Base-by-base conservation (phyloP, 306 rosid species). In the Malus asiatica region DNA sequence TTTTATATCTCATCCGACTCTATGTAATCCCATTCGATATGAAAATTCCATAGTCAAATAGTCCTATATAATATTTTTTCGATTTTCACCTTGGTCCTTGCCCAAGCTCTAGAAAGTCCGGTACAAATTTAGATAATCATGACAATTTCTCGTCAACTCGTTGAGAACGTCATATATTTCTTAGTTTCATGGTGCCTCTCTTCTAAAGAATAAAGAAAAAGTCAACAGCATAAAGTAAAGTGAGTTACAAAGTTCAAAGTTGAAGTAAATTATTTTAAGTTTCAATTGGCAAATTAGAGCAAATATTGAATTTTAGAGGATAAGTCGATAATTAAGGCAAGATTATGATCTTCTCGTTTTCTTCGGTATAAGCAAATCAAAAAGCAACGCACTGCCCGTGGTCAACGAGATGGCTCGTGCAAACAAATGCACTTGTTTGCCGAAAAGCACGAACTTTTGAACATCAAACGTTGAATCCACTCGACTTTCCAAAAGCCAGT, bases 161-260 rank as follows among this genome's bases (percentile, higher is more conserved):
- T 46, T 77, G 70, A 84, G 76, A 45, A 77, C 75, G 33, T 35
- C 60, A 75, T 87, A 82, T 72, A 82, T 82, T 19, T 84, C 80
- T 87, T 67, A 57, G 53, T 77, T 68, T 78, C 71, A 45, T 74
- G 73, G 68, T 77, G 88, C 59, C 82, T 84, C 66, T 82, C 88
- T 40, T 84, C 87, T 20, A 82, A 68, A 44, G 82, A 84, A 78
- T 76, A 80, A n/a, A 80, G 83, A 68, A 48, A 15, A 48, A 48
- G 6, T 48, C 16, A 48, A 5, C 1, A 15, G 2, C 5, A 48
- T 15, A 48, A 6, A 48, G 8, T 2, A 15, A 48, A 48, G 8
- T 6, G 20, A 48, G 55, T 4, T 5, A 16, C 55, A 15, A 15
- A 48, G 16, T 48, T 5, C 20, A 51, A 51, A 51, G 18, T 16